phyloP scores from a whole-genome alignment of 1,139 yeast genomes.

The Candida neerlandica region DNA sequence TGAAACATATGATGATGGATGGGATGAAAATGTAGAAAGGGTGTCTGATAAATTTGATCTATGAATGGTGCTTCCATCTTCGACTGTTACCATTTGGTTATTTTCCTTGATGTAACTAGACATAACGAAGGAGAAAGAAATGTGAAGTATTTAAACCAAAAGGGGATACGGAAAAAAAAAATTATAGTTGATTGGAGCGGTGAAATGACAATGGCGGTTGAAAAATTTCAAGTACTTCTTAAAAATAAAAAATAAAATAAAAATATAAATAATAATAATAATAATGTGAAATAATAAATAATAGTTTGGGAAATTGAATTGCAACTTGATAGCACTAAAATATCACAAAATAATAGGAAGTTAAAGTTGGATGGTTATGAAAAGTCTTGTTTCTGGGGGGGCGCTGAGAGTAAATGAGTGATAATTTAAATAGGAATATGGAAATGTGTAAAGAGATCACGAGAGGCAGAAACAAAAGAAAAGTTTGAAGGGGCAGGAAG shows the following conservation, averaged over 20 bases:
- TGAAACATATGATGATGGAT: background rate
- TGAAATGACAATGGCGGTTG: background rate
- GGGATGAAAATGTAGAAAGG: constrained; percentile 1
- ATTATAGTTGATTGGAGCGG: background rate
- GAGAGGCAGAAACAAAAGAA: background rate
- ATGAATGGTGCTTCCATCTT: constrained; percentile 1
- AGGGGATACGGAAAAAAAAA: background rate
- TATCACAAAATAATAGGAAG: background rate
- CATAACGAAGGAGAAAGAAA: background rate
- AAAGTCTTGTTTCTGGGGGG: no score
- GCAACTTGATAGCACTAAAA: background rate
- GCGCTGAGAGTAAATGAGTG: no score
- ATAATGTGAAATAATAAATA: background rate
- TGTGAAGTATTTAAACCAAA: background rate
- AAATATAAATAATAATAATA: background rate
- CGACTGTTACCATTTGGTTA: background rate
- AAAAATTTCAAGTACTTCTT: background rate
- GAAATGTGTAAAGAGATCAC: no score
- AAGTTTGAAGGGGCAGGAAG: no score
- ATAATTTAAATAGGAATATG: no score
- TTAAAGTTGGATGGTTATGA: no score
- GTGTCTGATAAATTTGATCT: constrained; percentile 1
- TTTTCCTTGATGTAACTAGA: background rate
- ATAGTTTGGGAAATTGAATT: background rate
- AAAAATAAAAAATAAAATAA: background rate